Evolutionary conservation across 2,329 filamentous ascomycete genomes (phyloP).

Genomic region (Elsinoe ampelina): DNA sequence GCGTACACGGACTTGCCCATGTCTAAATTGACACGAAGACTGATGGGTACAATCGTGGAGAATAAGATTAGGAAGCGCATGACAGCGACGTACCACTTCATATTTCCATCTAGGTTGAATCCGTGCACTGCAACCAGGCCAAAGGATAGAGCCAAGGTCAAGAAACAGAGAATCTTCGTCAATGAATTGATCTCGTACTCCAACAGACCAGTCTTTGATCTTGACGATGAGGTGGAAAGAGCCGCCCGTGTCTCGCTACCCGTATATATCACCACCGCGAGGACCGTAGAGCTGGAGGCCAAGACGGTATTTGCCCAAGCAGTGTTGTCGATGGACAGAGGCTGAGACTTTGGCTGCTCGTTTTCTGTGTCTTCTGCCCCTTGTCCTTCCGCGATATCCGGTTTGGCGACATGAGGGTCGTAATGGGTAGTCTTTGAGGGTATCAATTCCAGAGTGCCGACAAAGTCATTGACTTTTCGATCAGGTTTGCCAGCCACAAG

Average conservation of each 20-base stretch:
- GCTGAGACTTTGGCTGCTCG: conserved; percentile 42
- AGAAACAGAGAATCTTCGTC: conserved; percentile 86
- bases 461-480: conserved; percentile 87
- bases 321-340: conserved; percentile 89
- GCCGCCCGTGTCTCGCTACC: conserved; percentile 90
- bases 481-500: conserved; percentile 86
- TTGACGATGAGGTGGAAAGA: conserved; percentile 79
- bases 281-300: conserved; percentile 78
- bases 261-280: conserved; percentile 89
- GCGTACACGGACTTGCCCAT: conserved; percentile 96
- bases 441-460: conserved; percentile 74
- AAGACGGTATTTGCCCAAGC: conserved; percentile 98
- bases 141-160: conserved; percentile 79
- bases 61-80: conserved; percentile 97
- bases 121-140: conserved; percentile 81
- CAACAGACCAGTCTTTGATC: conserved; percentile 86
- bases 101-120: conserved; percentile 56
- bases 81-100: conserved; percentile 88
- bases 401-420: conserved; percentile 29
- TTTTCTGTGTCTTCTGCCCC: conserved; percentile 13
- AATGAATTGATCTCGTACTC: conserved; percentile 96
- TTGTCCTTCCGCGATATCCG: conserved; percentile 8
- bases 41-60: conserved; percentile 98
- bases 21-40: conserved; percentile 89
- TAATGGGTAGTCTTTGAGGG: conserved; percentile 42